These are phyloP conservation scores for Pyrenochaeta sp. DNA, from an alignment of 2,329 filamentous ascomycete species.

Conservation along the genomic window DNA sequence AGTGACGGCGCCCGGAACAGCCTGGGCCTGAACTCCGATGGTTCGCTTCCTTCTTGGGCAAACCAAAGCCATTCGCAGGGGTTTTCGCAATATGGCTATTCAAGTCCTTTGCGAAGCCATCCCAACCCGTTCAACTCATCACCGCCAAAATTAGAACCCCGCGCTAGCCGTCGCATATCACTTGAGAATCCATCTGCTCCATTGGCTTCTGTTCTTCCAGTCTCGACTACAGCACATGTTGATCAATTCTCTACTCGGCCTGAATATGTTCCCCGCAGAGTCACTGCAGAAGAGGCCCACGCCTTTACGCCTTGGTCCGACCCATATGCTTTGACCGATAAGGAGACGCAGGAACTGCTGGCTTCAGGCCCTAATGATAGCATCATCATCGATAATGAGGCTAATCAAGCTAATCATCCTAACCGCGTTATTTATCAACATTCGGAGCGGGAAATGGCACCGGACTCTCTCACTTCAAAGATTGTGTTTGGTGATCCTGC, in stretches of 20 bases:
- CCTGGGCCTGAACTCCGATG: conserved; percentile 18
- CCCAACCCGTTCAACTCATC: conserved; percentile 40
- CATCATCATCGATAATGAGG: conserved; percentile 37
- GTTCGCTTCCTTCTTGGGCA: conserved; percentile 18
- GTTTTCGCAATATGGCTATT: conserved; percentile 31
- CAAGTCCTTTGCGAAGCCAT: conserved; percentile 31
- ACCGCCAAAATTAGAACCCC: conserved; percentile 30
- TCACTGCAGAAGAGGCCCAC: conserved; percentile 20
- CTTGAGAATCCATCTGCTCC: conserved; percentile 12
- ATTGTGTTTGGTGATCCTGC: conserved; percentile 1
- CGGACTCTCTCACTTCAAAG: conserved; percentile 10
- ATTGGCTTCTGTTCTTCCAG: conserved; percentile 16
- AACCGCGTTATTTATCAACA: conserved; percentile 7
- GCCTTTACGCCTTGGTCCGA: conserved; percentile 27
- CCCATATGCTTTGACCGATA: conserved; percentile 40
- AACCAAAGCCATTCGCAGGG: conserved; percentile 16
- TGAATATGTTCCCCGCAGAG: background rate
- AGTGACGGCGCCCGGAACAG: conserved; percentile 33
- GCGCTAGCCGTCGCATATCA: conserved; percentile 11
- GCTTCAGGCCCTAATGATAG: conserved; percentile 49
- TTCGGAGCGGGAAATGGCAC: background rate
- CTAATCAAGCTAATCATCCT: background rate
- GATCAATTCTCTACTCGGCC: conserved; percentile 12
- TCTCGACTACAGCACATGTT: conserved; percentile 26
- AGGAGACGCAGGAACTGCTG: conserved; percentile 44